Conservation (phyloP, 176 grass and related monocot genomes). For the Lolium perenne region DNA sequence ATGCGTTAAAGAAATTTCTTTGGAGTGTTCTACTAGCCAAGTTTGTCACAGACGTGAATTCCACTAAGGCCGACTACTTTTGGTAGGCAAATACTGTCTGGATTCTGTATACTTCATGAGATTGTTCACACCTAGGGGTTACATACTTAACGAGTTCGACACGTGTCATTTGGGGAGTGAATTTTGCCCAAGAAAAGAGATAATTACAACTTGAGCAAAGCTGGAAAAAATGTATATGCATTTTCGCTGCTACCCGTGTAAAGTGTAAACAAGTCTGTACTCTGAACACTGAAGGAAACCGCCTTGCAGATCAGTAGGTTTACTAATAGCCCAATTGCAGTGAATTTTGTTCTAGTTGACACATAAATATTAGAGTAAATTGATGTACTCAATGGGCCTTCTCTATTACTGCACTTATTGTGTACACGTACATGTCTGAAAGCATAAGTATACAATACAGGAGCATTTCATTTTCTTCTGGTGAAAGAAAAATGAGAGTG, state of each 20-base stretch:
- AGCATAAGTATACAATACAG: not conserved
- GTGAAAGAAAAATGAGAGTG: not conserved
- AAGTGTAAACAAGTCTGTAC: not conserved
- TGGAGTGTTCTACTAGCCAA: too few relatives aligned
- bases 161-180: not conserved
- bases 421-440: not conserved
- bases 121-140: not conserved
- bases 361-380: not conserved
- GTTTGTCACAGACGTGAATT: too few relatives aligned
- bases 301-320: not conserved
- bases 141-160: not conserved
- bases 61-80: too few relatives aligned
- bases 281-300: not conserved
- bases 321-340: not conserved
- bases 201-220: not conserved
- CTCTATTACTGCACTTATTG: slow-evolving; percentile 13
- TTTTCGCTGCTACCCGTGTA: not conserved
- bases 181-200: not conserved
- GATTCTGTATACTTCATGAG: too few relatives aligned
- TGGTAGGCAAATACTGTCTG: too few relatives aligned
- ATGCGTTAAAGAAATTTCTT: too few relatives aligned
- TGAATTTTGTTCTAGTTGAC: not conserved
- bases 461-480: not conserved
- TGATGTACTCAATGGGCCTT: not conserved
- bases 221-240: not conserved